Evolutionary conservation across 2,329 filamentous ascomycete genomes (phyloP).

Genomic region (Aspergillus ibericus): DNA sequence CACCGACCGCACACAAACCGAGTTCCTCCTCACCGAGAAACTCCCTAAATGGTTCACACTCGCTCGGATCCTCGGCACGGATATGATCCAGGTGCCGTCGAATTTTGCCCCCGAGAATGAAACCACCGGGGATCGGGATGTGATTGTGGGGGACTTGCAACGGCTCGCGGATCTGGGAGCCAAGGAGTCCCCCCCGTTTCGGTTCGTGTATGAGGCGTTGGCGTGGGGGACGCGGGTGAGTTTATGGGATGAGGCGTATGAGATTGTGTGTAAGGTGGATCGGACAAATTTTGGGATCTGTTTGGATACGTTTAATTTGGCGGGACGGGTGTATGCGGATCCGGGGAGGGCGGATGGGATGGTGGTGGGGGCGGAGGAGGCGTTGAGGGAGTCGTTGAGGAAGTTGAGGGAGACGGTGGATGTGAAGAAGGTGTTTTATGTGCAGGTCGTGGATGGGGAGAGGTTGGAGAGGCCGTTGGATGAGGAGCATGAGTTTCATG

Average conservation of each 20-base stretch:
- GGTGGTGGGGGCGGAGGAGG: conserved; percentile 56
- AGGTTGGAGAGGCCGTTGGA: conserved; percentile 59
- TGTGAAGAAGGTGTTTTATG: conserved; percentile 67
- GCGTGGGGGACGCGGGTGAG: conserved; percentile 70
- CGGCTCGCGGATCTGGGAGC: conserved; percentile 68
- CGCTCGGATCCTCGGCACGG: conserved; percentile 63
- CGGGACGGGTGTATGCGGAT: conserved; percentile 69
- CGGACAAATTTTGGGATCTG: conserved; percentile 73
- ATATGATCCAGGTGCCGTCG: conserved; percentile 73
- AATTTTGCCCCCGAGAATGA: conserved; percentile 57
- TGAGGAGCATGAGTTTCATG: conserved; percentile 59
- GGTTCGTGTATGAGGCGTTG: conserved; percentile 72
- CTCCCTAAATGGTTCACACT: conserved; percentile 70
- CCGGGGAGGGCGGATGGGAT: conserved; percentile 56
- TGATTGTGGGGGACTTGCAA: conserved; percentile 63
- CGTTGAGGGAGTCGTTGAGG: conserved; percentile 56
- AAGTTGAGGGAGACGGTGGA: conserved; percentile 59
- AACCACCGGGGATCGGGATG: conserved; percentile 52
- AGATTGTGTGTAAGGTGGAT: conserved; percentile 64
- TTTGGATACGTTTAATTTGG: conserved; percentile 77
- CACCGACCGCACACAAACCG: conserved; percentile 60
- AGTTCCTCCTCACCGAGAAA: conserved; percentile 57
- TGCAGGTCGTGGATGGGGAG: conserved; percentile 76
- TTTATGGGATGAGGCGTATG: conserved; percentile 72
- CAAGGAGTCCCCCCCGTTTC: conserved; percentile 55